phyloP scores from a whole-genome alignment of 2,329 filamentous ascomycete genomes.

The Trichoderma koningii region DNA sequence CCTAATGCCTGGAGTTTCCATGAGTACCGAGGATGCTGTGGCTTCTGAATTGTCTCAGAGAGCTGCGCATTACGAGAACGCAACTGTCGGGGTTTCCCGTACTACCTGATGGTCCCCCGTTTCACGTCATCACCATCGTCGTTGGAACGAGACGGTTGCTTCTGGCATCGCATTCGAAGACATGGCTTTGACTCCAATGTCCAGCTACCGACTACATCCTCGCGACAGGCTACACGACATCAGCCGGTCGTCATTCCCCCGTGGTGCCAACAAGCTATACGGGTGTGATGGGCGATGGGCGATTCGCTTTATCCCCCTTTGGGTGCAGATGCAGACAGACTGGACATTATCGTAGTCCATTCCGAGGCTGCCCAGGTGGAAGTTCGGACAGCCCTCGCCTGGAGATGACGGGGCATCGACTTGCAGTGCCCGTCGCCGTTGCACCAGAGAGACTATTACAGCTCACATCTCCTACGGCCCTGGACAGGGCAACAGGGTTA shows the following conservation, averaged over 20 bases:
- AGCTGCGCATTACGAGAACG: slow-evolving; percentile 18
- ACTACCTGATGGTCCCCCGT: background rate
- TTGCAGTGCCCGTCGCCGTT: background rate
- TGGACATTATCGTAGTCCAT: slow-evolving; percentile 12
- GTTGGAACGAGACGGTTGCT: background rate
- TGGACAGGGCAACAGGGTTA: background rate
- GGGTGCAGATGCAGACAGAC: slow-evolving; percentile 14
- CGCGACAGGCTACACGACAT: slow-evolving; percentile 11
- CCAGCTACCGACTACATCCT: slow-evolving; percentile 1
- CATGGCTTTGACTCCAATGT: background rate
- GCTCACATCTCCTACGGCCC: background rate
- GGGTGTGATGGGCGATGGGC: background rate
- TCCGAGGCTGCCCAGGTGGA: background rate
- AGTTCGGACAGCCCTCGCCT: background rate
- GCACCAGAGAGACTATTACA: background rate
- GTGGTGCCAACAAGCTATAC: background rate
- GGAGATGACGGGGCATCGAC: background rate
- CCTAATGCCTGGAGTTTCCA: background rate
- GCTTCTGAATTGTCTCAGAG: slow-evolving; percentile 10
- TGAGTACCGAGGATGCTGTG: background rate
- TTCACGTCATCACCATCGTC: background rate
- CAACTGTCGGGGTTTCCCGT: slow-evolving; percentile 1
- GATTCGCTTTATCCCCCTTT: background rate
- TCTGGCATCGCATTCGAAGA: background rate
- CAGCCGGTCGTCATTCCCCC: background rate